Evolutionary conservation across 2,329 filamentous ascomycete species (phyloP), one percentile per base, ranked within the genome.

Genomic region (Capronia americana): DNA sequence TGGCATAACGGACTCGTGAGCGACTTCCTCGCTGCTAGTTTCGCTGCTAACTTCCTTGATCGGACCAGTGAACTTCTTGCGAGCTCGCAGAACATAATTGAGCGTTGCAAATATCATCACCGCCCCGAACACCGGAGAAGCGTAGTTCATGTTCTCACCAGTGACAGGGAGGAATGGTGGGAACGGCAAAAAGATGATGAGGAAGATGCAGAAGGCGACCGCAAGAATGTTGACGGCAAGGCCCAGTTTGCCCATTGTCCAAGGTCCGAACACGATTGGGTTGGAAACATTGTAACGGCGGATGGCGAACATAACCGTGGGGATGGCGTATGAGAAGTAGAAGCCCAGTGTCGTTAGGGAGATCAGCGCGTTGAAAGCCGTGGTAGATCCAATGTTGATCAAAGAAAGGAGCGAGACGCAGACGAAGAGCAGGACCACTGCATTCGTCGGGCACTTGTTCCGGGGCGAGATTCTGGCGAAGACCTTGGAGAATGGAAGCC

Each of bases 111-210:
- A 32, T 12, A 73, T 12, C 50, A 72, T 57, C 11, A 71, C 68
- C 3, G 44, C 61, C 5, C 53, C 58, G 53, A 69, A 71, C 1
- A 73, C 68, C 4, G 61, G 66, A 44, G 63, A 63, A 6, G 69
- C 64, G 59, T 70, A 78, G 51, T 79, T 79, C 75, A 78, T 77
- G 17, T 76, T 77, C 54, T 70, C 61, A 1, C 70, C 70, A 0
- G 74, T 77, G n/a, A 78, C 76, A 0, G 77, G 77, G 11, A 75
- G n/a, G 1, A 66, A 69, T 0, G 75, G 48, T 0, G 77, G 77
- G 59, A 79, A 78, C 7, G 73, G 74, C 58, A 77, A 63, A 64
- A 77, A 77, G 26, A 77, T 73, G n/a, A 68, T 67, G 46, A 76
- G 74, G 67, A 75, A 77, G 0, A 71, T 70, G 17, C 72, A 72